Base-by-base conservation (phyloP, 768 basidiomycete genomes). In the Leccinum subtestaceum region DNA sequence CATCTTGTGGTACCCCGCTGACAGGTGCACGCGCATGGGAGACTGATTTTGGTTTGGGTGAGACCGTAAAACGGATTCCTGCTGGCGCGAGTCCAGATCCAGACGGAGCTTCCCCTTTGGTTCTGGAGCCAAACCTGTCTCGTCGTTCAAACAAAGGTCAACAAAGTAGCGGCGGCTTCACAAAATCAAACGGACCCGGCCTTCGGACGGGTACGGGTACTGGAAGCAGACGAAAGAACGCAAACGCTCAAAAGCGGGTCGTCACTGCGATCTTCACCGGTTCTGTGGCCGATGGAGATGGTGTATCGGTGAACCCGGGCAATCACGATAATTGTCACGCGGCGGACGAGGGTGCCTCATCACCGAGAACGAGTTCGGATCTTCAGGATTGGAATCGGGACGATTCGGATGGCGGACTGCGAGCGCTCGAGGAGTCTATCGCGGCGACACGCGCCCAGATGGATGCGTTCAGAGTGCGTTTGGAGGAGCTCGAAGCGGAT, bases 201-300 rank as follows among this genome's bases (percentile, higher is more conserved):
- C 40, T 43, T 43, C 40, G 40, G 40, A 11, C 40, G n/a, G 40
- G 40, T 43, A n/a, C 40, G 4, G 61, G 52, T 15, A 61, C 60
- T 6, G 51, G 65, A 48, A 54, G 50, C 53, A 45, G 34, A 40
- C 46, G 55, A 13, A 67, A 59, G 58, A 48, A 53, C 36, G 27
- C 43, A 2, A 59, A 57, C 40, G 43, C 23, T 21, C 63, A 60
- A 48, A 63, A 63, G 12, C 65, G 71, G 6, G 60, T 72, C 0
- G 63, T 72, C 49, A 74, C 72, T 7, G 71, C 71, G 47, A 71
- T 74, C 36, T 72, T 72, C 15, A 67, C 71, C 2, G 72, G 65
- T 13, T 47, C 58, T 38, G 23, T 36, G 7, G 13, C 64, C 1
- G 55, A 60, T 15, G 50, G 36, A 13, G 47, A 5, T 2, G 38